Conservation (phyloP, 1,139 yeast species). For the Kazachstania sp. region DNA sequence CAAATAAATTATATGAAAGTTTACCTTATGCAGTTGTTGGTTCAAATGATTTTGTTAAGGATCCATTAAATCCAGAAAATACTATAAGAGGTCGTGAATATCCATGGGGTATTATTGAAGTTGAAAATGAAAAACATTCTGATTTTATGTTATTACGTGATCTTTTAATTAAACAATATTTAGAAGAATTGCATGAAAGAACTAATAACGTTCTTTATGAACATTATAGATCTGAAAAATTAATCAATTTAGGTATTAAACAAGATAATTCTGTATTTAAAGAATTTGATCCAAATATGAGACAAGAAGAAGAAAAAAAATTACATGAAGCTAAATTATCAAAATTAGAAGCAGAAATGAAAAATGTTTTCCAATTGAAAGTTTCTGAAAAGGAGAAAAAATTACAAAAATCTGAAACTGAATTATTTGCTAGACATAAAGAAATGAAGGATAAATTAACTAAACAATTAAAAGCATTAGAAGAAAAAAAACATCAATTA, state of each 20-base stretch:
- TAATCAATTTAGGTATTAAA: constrained; percentile 73
- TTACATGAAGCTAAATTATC: constrained; percentile 90
- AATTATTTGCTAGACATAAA: constrained; percentile 87
- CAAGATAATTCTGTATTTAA: constrained; percentile 89
- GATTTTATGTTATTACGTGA: constrained; percentile 90
- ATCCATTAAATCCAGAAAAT: constrained; percentile 56
- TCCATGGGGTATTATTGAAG: constrained; percentile 98
- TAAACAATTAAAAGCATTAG: constrained; percentile 80
- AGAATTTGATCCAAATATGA: constrained; percentile 87
- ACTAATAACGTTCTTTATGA: constrained; percentile 76
- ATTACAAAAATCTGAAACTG: constrained; percentile 94
- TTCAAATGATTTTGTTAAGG: constrained; percentile 66
- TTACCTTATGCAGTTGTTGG: constrained; percentile 96
- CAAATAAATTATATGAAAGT: constrained; percentile 56
- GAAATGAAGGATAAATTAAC: constrained; percentile 93
- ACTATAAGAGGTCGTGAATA: constrained; percentile 83
- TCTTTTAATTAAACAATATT: constrained; percentile 76
- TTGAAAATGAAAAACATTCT: constrained; percentile 89
- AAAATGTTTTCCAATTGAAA: constrained; percentile 91
- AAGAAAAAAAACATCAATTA: constrained; percentile 79
- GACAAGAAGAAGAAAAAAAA: constrained; percentile 89
- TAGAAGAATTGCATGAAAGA: constrained; percentile 89
- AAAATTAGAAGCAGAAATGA: constrained; percentile 95
- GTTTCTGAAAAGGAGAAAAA: constrained; percentile 96
- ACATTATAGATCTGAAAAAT: constrained; percentile 79